Conservation (phyloP, 768 basidiomycete genomes). For the Lactarius deliciosus region DNA sequence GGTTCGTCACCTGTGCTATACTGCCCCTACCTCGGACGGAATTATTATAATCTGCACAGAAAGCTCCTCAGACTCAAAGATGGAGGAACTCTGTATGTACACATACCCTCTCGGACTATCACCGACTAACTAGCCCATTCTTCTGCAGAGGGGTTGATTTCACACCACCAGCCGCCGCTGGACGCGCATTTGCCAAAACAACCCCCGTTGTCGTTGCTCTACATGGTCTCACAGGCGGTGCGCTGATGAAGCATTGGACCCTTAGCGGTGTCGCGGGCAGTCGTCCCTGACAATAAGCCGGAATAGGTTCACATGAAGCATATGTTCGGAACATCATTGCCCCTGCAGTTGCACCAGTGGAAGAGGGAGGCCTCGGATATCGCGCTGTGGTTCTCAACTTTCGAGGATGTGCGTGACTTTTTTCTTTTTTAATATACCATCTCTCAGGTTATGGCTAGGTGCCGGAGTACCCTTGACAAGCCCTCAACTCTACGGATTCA, state of each 20-base stretch:
- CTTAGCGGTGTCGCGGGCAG: neutral
- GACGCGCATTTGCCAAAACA: constrained; percentile 36
- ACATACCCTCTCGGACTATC: neutral
- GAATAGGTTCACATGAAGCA: constrained; percentile 77
- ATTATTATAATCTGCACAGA: constrained; percentile 36
- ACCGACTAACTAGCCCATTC: neutral
- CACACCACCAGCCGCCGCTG: constrained; percentile 41
- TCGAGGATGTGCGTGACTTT: constrained; percentile 68
- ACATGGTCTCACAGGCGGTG: constrained; percentile 51
- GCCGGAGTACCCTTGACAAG: constrained; percentile 14
- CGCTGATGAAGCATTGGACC: constrained; percentile 22
- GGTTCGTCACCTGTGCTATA: constrained; percentile 38
- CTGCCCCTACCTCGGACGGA: neutral
- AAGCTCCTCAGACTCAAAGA: constrained; percentile 51
- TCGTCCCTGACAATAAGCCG: constrained; percentile 18
- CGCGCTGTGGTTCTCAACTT: constrained; percentile 90
- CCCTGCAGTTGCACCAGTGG: constrained; percentile 66
- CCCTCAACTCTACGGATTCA: constrained; percentile 77
- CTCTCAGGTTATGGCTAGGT: neutral
- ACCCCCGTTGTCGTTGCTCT: constrained; percentile 56
- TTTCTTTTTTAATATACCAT: neutral
- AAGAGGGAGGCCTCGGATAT: constrained; percentile 83
- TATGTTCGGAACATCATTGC: constrained; percentile 84
- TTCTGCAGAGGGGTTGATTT: constrained; percentile 59
- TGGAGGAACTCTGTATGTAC: constrained; percentile 63